These are phyloP conservation scores for Pisolithus microcarpus DNA, from an alignment of 768 basidiomycete species.

Conservation along the genomic window DNA sequence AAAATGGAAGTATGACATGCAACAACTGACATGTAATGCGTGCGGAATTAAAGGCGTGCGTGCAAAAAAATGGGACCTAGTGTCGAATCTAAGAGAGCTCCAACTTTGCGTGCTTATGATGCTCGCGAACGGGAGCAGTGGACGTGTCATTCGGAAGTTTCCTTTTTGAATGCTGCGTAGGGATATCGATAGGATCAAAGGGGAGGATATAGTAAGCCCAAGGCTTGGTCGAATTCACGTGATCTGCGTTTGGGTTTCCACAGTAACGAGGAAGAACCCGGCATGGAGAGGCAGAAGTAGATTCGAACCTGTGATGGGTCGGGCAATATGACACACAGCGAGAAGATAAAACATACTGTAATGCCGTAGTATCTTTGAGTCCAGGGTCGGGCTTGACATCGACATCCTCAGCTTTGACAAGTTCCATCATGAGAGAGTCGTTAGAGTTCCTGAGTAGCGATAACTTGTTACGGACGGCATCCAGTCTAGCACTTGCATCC, in stretches of 20 bases:
- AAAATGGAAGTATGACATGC: too few relatives aligned
- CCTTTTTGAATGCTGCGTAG: neutral
- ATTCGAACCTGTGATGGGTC: neutral
- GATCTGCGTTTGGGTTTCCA: neutral
- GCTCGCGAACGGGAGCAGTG: neutral
- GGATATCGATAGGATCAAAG: neutral
- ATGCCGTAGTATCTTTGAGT: neutral
- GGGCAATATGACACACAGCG: neutral
- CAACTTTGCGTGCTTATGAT: neutral
- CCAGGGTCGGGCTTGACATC: neutral
- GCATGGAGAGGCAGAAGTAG: neutral
- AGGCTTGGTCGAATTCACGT: neutral
- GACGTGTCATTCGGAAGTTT: neutral
- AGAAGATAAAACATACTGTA: neutral
- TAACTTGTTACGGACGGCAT: neutral
- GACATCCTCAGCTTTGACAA: neutral
- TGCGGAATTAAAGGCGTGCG: too few relatives aligned
- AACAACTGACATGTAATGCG: too few relatives aligned
- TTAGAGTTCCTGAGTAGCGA: neutral
- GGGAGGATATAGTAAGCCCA: neutral
- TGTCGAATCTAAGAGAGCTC: neutral
- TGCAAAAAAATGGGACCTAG: neutral
- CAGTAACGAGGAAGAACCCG: neutral
- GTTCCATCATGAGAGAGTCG: neutral
- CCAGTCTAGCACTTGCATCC: neutral